Conservation (phyloP, 495 filamentous ascomycete species). For the Antarctomyces pellizariae region DNA sequence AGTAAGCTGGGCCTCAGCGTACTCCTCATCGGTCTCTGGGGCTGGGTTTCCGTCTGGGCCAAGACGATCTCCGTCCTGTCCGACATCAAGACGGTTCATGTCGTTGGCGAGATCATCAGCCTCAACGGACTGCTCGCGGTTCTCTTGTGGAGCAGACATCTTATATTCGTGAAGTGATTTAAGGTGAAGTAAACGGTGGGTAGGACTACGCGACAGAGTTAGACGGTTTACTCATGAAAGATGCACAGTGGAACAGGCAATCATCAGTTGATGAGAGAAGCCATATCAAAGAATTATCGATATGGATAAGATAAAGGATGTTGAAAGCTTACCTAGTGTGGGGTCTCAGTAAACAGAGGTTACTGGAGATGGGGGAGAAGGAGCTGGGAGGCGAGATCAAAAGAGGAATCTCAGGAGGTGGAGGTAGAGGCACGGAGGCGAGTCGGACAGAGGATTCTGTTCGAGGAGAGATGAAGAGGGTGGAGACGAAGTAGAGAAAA, state of each 20-base stretch:
- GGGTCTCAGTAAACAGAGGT: not conserved
- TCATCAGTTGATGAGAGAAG: no score
- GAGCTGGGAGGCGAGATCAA: conserved; percentile 1
- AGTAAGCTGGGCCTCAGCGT: conserved; percentile 72
- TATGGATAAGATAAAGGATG: no score
- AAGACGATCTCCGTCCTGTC: conserved; percentile 29
- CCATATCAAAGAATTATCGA: no score
- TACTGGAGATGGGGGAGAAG: conserved; percentile 4
- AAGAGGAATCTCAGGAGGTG: conserved; percentile 7
- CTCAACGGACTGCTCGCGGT: conserved; percentile 24
- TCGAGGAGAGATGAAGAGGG: conserved; percentile 3
- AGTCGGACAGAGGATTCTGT: conserved; percentile 7
- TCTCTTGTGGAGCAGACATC: conserved; percentile 27
- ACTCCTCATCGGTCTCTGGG: conserved; percentile 86
- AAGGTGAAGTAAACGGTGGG: conserved; percentile 1
- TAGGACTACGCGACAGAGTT: conserved; percentile 3
- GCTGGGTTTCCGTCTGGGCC: conserved; percentile 44
- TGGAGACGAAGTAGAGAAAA: conserved; percentile 6
- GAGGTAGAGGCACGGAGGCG: conserved; percentile 4
- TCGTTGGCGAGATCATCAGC: conserved; percentile 19
- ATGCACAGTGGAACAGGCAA: no score
- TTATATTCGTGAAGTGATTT: conserved; percentile 2
- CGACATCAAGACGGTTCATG: conserved; percentile 20
- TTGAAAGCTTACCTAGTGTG: no score
- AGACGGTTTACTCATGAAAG: no score